Evolutionary conservation across 495 filamentous ascomycete species (phyloP).

Genomic region (Astrothelium macrocarpum): DNA sequence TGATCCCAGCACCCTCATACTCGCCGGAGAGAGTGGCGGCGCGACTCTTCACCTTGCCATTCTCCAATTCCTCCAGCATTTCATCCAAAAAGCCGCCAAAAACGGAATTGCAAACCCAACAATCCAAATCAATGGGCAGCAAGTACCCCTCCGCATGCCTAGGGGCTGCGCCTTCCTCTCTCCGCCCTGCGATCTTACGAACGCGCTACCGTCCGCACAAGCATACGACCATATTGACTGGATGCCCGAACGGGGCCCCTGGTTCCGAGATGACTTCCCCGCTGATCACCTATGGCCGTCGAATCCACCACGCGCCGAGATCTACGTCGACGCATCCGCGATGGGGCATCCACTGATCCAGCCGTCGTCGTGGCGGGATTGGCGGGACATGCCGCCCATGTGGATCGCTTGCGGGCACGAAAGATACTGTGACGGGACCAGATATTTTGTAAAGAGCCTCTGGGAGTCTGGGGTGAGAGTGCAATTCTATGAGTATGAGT

Average conservation of each 20-base stretch:
- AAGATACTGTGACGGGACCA: background rate
- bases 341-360: background rate
- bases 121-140: background rate
- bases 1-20: constrained; percentile 10
- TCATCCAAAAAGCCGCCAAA: constrained; percentile 9
- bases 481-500: background rate
- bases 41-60: constrained; percentile 16
- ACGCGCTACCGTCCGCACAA: background rate
- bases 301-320: background rate
- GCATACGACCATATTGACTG: background rate
- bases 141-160: background rate
- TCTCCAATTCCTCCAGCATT: constrained; percentile 12
- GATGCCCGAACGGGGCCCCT: constrained; percentile 1
- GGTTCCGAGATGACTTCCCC: constrained; percentile 2
- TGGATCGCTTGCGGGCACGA: constrained; percentile 1
- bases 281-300: background rate
- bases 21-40: constrained; percentile 15
- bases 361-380: background rate
- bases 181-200: background rate
- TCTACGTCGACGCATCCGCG: background rate
- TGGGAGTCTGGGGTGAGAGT: background rate
- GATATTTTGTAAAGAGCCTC: background rate
- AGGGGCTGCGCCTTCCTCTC: background rate
- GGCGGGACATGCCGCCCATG: background rate
- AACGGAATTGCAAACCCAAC: background rate